Base-by-base conservation (phyloP, 2,329 filamentous ascomycete species). In the Rhynchosporium agropyri region DNA sequence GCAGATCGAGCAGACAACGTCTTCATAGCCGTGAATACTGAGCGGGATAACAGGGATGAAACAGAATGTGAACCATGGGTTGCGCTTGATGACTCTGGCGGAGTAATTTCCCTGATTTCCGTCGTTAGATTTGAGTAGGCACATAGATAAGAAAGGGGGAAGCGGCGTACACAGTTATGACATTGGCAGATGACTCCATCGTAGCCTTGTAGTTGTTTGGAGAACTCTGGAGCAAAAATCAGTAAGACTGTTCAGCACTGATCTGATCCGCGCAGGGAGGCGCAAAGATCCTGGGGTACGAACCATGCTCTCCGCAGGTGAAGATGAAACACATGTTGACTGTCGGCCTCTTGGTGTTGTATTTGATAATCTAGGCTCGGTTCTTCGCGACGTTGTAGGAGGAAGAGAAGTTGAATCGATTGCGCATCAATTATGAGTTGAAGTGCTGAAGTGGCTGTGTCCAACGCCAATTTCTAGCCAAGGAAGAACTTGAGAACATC, bases 51-150 rank as follows among this genome's bases (percentile, higher is more conserved):
- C 76, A 55, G 90, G 90, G 59, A 92, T 77, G 76, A 90, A 92
- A 80, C 89, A 92, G 72, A 92, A 87, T 4, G 90, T 92, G 72
- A 92, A 92, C 87, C 89, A 92, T 48, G 86, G 85, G 63, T 87
- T 81, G 63, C 81, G 82, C 75, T 88, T 88, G 71, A 86, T 79
- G 62, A 88, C 85, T 65, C 78, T 79, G 13, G 79, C 86, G 2
- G 81, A 79, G 76, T 83, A 85, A 78, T 89, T 89, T 58, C 86
- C 85, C 73, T 75, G 56, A 15, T 26, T 36, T 36, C 9, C 3
- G 36, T 12, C 29, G 26, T 50, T 61, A 62, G 64, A 15, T n/a
- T 42, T n/a, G 12, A 13, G 36, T 26, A 43, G 26, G 31, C 10
- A 28, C 15, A 42, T 12, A n/a, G 29, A 12, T 7, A 33, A 45